phyloP scores from a whole-genome alignment of 2,329 filamentous ascomycete species.

The Fusarium citri region DNA sequence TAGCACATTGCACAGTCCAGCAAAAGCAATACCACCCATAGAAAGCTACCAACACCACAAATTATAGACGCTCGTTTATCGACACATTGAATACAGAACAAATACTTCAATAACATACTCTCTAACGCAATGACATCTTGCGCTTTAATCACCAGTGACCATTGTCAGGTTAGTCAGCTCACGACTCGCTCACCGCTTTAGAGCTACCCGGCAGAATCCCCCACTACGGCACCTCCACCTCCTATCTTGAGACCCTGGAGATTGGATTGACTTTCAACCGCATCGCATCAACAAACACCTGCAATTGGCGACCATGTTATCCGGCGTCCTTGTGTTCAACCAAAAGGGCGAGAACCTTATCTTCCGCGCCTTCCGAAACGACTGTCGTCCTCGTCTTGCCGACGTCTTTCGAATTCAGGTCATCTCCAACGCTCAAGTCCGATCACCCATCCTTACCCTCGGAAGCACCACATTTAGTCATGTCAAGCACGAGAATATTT shows the following conservation, averaged over 20 bases:
- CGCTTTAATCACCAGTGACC: not conserved
- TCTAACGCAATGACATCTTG: not conserved
- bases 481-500: constrained; percentile 99
- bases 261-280: constrained; percentile 14
- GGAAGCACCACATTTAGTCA: constrained; percentile 99
- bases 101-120: not conserved
- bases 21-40: not conserved
- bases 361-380: constrained; percentile 98
- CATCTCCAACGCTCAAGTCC: constrained; percentile 97
- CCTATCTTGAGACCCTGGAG: constrained; percentile 35
- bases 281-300: constrained; percentile 11
- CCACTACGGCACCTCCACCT: constrained; percentile 40
- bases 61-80: not conserved
- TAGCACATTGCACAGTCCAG: not conserved
- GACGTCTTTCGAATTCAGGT: constrained; percentile 99
- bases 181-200: constrained; percentile 37
- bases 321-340: constrained; percentile 97
- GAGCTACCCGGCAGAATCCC: constrained; percentile 42
- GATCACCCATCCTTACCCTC: constrained; percentile 95
- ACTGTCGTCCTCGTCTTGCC: constrained; percentile 95
- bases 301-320: constrained; percentile 77
- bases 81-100: not conserved
- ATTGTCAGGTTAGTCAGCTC: constrained; percentile 5
- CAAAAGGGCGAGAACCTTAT: constrained; percentile 99
- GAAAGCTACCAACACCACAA: not conserved